Conservation (phyloP, 352 stramenopile species). For the Phytophthora pluvialis region DNA sequence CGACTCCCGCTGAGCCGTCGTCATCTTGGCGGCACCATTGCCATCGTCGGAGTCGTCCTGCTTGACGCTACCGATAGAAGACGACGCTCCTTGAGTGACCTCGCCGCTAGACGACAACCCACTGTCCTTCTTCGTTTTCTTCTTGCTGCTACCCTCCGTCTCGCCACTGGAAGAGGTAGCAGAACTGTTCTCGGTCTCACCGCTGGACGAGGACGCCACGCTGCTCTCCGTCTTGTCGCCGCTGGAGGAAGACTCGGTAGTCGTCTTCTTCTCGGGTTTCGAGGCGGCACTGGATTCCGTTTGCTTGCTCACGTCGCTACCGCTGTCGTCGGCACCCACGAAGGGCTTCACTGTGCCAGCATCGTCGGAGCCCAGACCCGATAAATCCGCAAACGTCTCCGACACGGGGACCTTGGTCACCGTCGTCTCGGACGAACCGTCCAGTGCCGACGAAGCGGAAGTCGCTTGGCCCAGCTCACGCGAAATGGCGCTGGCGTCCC, state of each 20-base stretch:
- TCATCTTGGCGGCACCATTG: conserved; percentile 13
- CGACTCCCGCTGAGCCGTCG: conserved; percentile 20
- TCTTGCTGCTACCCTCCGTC: conserved; percentile 11
- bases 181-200: conserved; percentile 8
- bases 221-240: conserved; percentile 10
- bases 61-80: conserved; percentile 24
- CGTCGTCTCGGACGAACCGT: conserved; percentile 1
- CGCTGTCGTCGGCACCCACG: conserved; percentile 1
- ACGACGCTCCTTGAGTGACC: conserved; percentile 19
- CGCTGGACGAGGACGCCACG: conserved; percentile 3
- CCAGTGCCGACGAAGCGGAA: conserved; percentile 12
- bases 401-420: conserved; percentile 19
- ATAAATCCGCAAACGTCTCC: conserved; percentile 26
- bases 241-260: background rate
- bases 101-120: conserved; percentile 13
- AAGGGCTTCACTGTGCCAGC: conserved; percentile 31
- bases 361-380: conserved; percentile 12
- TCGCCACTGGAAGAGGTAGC: conserved; percentile 20
- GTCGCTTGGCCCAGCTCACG: conserved; percentile 17
- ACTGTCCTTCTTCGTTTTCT: conserved; percentile 14
- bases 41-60: conserved; percentile 22
- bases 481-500: conserved; percentile 6
- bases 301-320: conserved; percentile 20
- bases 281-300: conserved; percentile 12
- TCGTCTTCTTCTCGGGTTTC: conserved; percentile 10